These are phyloP conservation scores for Annulohypoxylon nitens DNA, from an alignment of 495 filamentous ascomycete species.

Conservation along the genomic window DNA sequence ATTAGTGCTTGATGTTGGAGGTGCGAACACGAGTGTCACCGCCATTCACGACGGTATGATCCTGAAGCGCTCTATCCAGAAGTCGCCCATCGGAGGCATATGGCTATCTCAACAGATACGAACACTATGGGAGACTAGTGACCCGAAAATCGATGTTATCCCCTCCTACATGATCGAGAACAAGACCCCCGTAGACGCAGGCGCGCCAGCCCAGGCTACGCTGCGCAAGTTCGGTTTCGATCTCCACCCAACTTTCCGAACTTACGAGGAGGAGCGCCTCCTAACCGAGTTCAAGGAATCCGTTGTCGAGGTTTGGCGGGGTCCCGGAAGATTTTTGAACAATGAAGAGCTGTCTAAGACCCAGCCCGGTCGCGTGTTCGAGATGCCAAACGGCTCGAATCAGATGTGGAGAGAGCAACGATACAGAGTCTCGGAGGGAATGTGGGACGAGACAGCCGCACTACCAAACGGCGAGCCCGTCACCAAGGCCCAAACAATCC, in stretches of 20 bases:
- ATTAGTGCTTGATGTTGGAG: constrained; percentile 91
- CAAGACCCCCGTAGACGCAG: constrained; percentile 90
- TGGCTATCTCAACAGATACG: constrained; percentile 91
- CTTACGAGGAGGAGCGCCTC: constrained; percentile 90
- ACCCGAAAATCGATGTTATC: constrained; percentile 82
- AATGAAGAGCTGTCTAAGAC: constrained; percentile 75
- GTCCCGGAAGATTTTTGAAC: constrained; percentile 74
- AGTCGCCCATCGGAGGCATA: constrained; percentile 85
- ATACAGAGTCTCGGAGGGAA: constrained; percentile 83
- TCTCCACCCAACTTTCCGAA: constrained; percentile 78
- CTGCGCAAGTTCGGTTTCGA: constrained; percentile 72
- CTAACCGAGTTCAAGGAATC: constrained; percentile 97
- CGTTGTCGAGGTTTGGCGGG: constrained; percentile 93
- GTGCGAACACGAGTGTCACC: constrained; percentile 89
- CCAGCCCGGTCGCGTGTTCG: constrained; percentile 84
- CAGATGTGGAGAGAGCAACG: constrained; percentile 91
- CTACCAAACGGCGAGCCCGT: constrained; percentile 55
- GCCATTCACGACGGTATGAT: constrained; percentile 95
- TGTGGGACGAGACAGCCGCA: constrained; percentile 85
- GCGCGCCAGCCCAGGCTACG: constrained; percentile 74
- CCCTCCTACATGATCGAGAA: constrained; percentile 89
- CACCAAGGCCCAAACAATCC: constrained; percentile 79
- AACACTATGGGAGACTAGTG: constrained; percentile 76
- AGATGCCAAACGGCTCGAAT: constrained; percentile 96
- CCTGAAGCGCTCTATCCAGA: constrained; percentile 86